Evolutionary conservation across 345 rosid genomes (phyloP).

Genomic region (Cardamine occulta): DNA sequence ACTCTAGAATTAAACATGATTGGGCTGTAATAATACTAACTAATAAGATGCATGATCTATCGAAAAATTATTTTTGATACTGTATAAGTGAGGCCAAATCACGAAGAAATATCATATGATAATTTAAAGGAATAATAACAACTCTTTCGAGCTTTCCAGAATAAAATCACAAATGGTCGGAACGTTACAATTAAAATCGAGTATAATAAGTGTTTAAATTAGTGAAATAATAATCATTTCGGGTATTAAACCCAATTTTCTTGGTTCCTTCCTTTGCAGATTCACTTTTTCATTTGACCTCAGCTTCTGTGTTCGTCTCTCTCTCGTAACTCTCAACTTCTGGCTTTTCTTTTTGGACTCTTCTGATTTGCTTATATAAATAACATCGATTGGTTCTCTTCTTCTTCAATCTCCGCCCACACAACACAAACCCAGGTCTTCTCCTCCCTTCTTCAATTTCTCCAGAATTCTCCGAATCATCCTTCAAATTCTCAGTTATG

Average conservation of each 20-base stretch:
- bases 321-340: conserved; percentile 19
- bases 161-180: no score
- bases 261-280: background rate
- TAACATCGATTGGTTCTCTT: conserved; percentile 3
- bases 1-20: no score
- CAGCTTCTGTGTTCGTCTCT: conserved; percentile 19
- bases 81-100: no score
- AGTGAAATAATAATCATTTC: no score
- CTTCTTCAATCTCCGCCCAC: conserved; percentile 29
- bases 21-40: no score
- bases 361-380: conserved; percentile 23
- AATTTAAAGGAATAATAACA: no score
- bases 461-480: background rate
- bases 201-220: no score
- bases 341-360: background rate
- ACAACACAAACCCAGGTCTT: background rate
- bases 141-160: no score
- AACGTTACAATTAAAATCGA: no score
- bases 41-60: no score
- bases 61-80: no score
- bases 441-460: background rate
- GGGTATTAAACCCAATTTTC: background rate
- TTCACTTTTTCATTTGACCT: background rate
- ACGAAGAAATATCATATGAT: no score
- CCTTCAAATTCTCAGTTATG: conserved; percentile 19